Base-by-base conservation (phyloP, 2,329 filamentous ascomycete genomes). In the Phyllosticta citriasiana region DNA sequence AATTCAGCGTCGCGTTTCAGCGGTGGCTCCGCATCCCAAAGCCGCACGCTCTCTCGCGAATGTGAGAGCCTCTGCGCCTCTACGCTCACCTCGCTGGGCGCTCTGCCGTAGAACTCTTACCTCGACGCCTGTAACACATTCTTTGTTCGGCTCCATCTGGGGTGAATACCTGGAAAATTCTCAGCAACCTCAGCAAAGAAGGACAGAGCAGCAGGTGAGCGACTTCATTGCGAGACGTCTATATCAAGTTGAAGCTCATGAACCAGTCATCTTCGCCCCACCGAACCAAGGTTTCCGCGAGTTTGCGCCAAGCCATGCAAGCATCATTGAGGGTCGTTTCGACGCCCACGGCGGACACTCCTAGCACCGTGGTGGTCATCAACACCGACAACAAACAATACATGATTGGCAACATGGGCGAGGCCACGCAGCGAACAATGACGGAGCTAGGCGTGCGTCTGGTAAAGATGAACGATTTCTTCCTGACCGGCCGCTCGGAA, bases 281-380 rank as follows among this genome's bases (percentile, higher is more conserved):
- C 12, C 8, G 25, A 16, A 53, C 16, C 25, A 12, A 3, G 4
- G 7, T 2, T 27, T 5, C 9, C 16, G 3, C 52, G 19, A 25
- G 25, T 5, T 19, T 3, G 8, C 22, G 22, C 52, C 19, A 47
- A 47, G 26, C 30, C 3, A 61, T 61, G 59, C 54, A 50, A 30
- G 24, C 59, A 16, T 84, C 79, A 68, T 79, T 92, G 61, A 87
- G 95, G 72, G 77, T 97, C 67, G 73, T 93, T 64, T 88, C 87
- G 19, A 88, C 88, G 63, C 93, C 93, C 14, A 94, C 93, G 66
- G 88, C 87, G 63, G 94, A 99, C 75, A 96, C 91, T 22, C 84
- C 87, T 0, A 93, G 93, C 59, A 89, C 90, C 2, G 83, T 84
- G 57, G 73, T 97, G 33, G 72, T 91, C 47, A 79, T 99, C 6